These are phyloP conservation scores for Candida dajiaensis DNA, from an alignment of 805 yeast genomes.

Conservation along the genomic window DNA sequence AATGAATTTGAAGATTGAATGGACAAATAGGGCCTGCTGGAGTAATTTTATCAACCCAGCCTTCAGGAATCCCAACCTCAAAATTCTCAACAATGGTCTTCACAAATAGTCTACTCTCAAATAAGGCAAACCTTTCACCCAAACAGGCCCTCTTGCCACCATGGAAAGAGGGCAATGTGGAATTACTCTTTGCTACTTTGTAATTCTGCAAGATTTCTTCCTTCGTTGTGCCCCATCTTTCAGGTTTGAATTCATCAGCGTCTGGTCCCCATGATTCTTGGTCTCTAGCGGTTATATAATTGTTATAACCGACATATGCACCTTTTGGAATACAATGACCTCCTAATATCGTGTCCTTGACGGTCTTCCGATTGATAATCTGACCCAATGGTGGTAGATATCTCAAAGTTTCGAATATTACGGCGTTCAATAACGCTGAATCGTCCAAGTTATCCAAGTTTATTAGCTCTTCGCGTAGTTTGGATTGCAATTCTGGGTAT, in stretches of 20 bases:
- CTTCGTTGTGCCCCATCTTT: constrained; percentile 43
- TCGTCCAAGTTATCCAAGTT: constrained; percentile 10
- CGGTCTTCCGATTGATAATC: constrained; percentile 44
- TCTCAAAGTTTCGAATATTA: constrained; percentile 42
- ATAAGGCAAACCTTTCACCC: constrained; percentile 52
- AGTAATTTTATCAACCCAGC: constrained; percentile 45
- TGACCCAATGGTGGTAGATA: constrained; percentile 53
- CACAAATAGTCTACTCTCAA: constrained; percentile 37
- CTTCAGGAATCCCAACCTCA: constrained; percentile 31
- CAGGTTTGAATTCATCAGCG: constrained; percentile 39
- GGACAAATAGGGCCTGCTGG: constrained; percentile 59
- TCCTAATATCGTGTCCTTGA: constrained; percentile 34
- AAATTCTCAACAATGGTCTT: constrained; percentile 32
- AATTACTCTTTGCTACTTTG: constrained; percentile 37
- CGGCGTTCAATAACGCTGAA: constrained; percentile 27
- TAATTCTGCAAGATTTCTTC: constrained; percentile 35
- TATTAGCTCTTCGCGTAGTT: constrained; percentile 23
- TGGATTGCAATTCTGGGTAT: constrained; percentile 28
- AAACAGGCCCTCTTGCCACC: constrained; percentile 57
- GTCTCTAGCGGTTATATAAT: constrained; percentile 45
- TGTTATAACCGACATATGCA: constrained; percentile 50
- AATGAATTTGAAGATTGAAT: constrained; percentile 21
- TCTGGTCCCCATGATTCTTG: constrained; percentile 37
- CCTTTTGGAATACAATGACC: constrained; percentile 39
- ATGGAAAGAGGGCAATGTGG: constrained; percentile 47